A percentile compares a stretch with the other conserved stretches of the same genome.
phyloP scores from a whole-genome alignment of 2,329 filamentous ascomycete genomes.

The Knufia petricola region DNA sequence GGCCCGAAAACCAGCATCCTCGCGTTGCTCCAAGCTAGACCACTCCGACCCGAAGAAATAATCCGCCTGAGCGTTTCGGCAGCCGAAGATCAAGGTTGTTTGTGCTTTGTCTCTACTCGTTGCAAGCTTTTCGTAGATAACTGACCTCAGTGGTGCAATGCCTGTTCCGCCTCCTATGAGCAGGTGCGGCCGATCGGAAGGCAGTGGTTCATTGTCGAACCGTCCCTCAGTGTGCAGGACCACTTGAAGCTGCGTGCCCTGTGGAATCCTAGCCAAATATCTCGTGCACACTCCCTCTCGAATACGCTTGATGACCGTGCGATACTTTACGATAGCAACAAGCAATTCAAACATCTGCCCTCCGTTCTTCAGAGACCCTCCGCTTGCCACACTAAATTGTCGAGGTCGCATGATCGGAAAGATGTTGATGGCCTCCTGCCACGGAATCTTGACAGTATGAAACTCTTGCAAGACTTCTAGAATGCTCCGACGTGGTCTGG shows the following conservation, averaged over 20 bases:
- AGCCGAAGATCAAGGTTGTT: conserved; percentile 70
- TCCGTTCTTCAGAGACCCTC: conserved; percentile 41
- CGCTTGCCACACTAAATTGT: conserved; percentile 86
- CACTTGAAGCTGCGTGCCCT: conserved; percentile 51
- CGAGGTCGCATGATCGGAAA: conserved; percentile 79
- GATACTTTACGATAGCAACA: conserved; percentile 83
- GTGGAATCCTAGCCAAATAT: conserved; percentile 60
- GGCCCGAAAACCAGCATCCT: conserved; percentile 41
- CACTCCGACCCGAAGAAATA: conserved; percentile 78
- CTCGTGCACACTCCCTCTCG: conserved; percentile 83
- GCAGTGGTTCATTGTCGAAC: conserved; percentile 11
- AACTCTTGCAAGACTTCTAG: conserved; percentile 91
- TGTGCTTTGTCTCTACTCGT: conserved; percentile 28
- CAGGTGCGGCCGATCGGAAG: conserved; percentile 34
- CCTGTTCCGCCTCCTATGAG: conserved; percentile 36
- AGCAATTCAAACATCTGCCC: conserved; percentile 57
- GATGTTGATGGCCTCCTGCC: conserved; percentile 58
- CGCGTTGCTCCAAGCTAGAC: conserved; percentile 28
- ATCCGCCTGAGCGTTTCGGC: conserved; percentile 63
- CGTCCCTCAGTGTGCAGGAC: conserved; percentile 24
- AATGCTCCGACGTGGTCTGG: conserved; percentile 78
- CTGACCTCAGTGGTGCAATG: conserved; percentile 35
- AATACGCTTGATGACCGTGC: conserved; percentile 73
- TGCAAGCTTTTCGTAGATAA: conserved; percentile 34
- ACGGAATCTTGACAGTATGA: conserved; percentile 69